These are phyloP conservation scores for Cotoneaster glaucophyllus DNA, from an alignment of 306 rosid species.

Conservation along the genomic window DNA sequence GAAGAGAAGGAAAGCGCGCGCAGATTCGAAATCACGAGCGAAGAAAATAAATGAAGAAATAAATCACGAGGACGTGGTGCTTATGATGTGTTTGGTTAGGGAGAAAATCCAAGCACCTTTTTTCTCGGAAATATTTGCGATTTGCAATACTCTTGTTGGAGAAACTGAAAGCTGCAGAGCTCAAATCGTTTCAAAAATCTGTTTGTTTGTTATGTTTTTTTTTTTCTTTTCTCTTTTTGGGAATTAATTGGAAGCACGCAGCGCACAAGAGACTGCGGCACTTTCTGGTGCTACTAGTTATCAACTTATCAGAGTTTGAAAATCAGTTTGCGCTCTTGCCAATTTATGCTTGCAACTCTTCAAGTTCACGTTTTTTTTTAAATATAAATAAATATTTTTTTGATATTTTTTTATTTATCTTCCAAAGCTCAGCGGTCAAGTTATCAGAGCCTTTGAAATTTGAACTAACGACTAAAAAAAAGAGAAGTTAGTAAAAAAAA, in stretches of 20 bases:
- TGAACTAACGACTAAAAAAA: too few species aligned
- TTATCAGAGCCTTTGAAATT: too few species aligned
- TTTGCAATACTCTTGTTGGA: too few species aligned
- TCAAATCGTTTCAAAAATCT: neutral
- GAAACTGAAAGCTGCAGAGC: neutral
- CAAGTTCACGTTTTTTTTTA: neutral
- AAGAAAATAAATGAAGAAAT: neutral
- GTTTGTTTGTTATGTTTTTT: neutral
- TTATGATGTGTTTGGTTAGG: neutral
- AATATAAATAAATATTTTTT: neutral
- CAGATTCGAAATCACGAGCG: neutral
- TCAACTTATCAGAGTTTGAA: neutral
- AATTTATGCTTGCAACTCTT: neutral
- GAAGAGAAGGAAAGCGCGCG: neutral
- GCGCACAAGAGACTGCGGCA: neutral
- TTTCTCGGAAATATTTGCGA: neutral
- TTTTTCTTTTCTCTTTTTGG: neutral
- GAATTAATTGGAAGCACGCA: neutral
- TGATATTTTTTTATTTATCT: neutral
- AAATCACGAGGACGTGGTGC: neutral
- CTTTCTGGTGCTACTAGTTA: neutral
- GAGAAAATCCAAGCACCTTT: neutral
- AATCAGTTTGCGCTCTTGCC: neutral
- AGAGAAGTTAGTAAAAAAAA: too few species aligned
- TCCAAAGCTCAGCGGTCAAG: too few species aligned